A percentile compares a stretch with the other conserved stretches of the same genome.
Evolutionary conservation across 1,139 yeast species (phyloP).

Genomic region (Candida sp.): DNA sequence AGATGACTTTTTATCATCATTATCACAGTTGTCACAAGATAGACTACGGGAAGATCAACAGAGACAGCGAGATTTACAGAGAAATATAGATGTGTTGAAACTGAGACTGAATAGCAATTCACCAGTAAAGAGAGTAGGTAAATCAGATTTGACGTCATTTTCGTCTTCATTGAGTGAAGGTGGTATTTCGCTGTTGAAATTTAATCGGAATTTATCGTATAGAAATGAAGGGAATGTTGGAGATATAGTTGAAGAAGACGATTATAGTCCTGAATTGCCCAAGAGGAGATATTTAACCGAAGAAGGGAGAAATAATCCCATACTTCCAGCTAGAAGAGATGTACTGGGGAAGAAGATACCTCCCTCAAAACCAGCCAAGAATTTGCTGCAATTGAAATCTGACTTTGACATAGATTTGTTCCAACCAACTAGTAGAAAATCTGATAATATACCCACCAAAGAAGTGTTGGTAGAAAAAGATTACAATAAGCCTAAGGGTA

Average conservation of each 20-base stretch:
- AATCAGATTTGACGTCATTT: background rate
- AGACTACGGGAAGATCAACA: conserved; percentile 28
- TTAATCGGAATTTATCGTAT: background rate
- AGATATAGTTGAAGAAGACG: conserved; percentile 5
- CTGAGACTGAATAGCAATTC: conserved; percentile 23
- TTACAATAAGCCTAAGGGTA: background rate
- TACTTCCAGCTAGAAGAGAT: conserved; percentile 10
- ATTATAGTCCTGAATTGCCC: conserved; percentile 7
- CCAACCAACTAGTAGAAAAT: conserved; percentile 17
- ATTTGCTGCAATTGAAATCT: background rate
- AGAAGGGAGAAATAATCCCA: conserved; percentile 7
- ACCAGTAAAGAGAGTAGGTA: conserved; percentile 13
- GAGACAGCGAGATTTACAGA: conserved; percentile 27
- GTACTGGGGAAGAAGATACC: conserved; percentile 3
- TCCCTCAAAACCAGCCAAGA: conserved; percentile 12
- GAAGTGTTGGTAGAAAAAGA: conserved; percentile 1
- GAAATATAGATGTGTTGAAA: conserved; percentile 27
- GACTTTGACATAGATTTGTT: conserved; percentile 16
- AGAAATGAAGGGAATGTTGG: conserved; percentile 1
- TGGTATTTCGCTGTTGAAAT: conserved; percentile 2
- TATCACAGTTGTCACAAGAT: conserved; percentile 32
- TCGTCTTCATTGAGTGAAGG: conserved; percentile 2
- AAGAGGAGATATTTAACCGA: conserved; percentile 9
- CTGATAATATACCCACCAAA: conserved; percentile 3
- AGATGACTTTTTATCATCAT: conserved; percentile 30